Evolutionary conservation across 108 stramenopile genomes (phyloP), one percentile per base, ranked within the genome.

Genomic region (Cylindrotheca fusiformis): DNA sequence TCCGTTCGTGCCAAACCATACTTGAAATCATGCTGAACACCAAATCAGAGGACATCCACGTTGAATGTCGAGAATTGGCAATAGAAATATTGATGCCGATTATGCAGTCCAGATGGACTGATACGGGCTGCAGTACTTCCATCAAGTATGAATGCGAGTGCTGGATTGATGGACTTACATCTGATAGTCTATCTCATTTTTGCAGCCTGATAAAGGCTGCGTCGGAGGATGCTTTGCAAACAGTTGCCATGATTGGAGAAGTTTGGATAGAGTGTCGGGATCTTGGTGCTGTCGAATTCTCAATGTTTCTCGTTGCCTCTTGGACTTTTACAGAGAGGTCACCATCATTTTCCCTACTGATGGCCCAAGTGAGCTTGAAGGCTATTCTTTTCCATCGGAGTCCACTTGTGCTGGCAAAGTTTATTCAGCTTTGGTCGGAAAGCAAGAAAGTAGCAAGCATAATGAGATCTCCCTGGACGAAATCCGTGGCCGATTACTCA

Each of bases 141-240:
- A 46, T 65, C 22, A 20, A 36, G 18, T 36, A 65, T 1, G 72
- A 73, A 47, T n/a, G 52, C 2, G 58, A 56, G 19, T 68, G 63
- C 46, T 80, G 79, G 79, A 44, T 75, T 18, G 74, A 75, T 57
- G 60, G 52, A 17, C 25, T 80, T 32, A 46, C 65, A 18, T 18
- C 8, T 29, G 32, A 36, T 23, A 47, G 63, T 41, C 6, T 66
- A 18, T 23, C 61, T 33, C 28, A 33, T 1, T 54, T 73, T 26
- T 66, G 63, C 29, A 33, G 44, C 3, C 29, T 65, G 20, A 8
- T 73, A 0, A n/a, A 27, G 8, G 25, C 21, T 22, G 21, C 41
- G 6, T 19, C 33, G 17, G 55, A 49, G 19, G 48, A 65, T 24
- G 19, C 56, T 14, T 33, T 55, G 12, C 27, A 22, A 19, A 36